These are phyloP conservation scores for Aspergillus vadensis DNA, from an alignment of 2,329 filamentous ascomycete genomes.

Conservation along the genomic window DNA sequence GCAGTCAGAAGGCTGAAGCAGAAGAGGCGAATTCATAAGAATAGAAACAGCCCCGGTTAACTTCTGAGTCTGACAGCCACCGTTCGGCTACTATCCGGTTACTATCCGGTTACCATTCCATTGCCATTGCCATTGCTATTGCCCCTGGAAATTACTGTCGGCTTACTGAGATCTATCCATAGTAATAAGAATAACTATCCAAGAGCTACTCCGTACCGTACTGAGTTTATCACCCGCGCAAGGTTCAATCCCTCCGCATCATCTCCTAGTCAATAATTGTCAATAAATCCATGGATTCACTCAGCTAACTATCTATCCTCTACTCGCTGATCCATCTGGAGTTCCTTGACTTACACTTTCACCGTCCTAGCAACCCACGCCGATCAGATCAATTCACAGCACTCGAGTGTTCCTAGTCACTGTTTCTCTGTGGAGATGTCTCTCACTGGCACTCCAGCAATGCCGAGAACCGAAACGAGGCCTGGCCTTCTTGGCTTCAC, in stretches of 20 bases:
- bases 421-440: neutral
- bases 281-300: conserved; percentile 3
- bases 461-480: neutral
- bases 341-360: neutral
- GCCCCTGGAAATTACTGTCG: neutral
- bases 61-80: neutral
- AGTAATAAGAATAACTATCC: too few species aligned
- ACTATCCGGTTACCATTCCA: too few species aligned
- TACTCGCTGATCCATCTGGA: neutral
- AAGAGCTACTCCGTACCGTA: too few species aligned
- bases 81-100: neutral
- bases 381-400: neutral
- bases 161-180: neutral
- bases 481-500: neutral
- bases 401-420: neutral
- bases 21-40: neutral
- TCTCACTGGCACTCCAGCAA: neutral
- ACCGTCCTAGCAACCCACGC: neutral
- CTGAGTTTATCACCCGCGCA: neutral
- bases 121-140: too few species aligned
- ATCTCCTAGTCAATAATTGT: conserved; percentile 4
- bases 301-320: neutral
- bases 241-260: neutral
- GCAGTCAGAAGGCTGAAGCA: neutral
- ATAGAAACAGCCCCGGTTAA: neutral